Evolutionary conservation across 164 flowering plant genomes (phyloP).

Genomic region (Magnolia kwangsiensis): DNA sequence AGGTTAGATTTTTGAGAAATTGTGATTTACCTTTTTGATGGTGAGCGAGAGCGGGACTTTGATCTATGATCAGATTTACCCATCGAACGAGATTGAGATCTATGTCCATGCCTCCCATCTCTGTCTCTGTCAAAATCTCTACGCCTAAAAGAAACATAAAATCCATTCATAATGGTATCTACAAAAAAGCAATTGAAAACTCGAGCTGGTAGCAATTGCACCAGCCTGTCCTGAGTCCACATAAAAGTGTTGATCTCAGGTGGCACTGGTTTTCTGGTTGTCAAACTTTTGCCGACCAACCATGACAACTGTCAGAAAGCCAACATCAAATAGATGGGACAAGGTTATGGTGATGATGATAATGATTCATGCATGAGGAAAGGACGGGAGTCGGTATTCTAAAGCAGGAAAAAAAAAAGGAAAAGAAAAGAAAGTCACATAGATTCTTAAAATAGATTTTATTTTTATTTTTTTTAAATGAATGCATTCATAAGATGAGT

Average conservation of each 20-base stretch:
- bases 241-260: too few relatives aligned
- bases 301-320: too few relatives aligned
- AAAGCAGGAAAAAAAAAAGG: background rate
- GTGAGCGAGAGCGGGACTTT: constrained; percentile 77
- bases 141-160: constrained; percentile 35
- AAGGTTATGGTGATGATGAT: too few relatives aligned
- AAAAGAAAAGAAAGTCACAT: background rate
- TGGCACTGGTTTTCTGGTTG: too few relatives aligned
- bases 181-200: too few relatives aligned
- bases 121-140: constrained; percentile 73
- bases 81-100: constrained; percentile 64
- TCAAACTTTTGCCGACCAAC: too few relatives aligned
- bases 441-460: too few relatives aligned
- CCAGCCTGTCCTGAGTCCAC: too few relatives aligned
- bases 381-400: background rate
- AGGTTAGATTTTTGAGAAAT: background rate
- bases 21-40: constrained; percentile 71
- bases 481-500: background rate
- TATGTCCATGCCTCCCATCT: constrained; percentile 57
- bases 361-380: too few relatives aligned
- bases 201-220: too few relatives aligned
- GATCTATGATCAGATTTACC: constrained; percentile 66
- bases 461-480: background rate
- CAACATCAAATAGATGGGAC: too few relatives aligned
- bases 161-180: too few relatives aligned